Percentiles rank a stretch among this genome's conserved stretches.
Evolutionary conservation across 192 early-diverging fungal genomes (phyloP).

Genomic region (Coemansia sp.): DNA sequence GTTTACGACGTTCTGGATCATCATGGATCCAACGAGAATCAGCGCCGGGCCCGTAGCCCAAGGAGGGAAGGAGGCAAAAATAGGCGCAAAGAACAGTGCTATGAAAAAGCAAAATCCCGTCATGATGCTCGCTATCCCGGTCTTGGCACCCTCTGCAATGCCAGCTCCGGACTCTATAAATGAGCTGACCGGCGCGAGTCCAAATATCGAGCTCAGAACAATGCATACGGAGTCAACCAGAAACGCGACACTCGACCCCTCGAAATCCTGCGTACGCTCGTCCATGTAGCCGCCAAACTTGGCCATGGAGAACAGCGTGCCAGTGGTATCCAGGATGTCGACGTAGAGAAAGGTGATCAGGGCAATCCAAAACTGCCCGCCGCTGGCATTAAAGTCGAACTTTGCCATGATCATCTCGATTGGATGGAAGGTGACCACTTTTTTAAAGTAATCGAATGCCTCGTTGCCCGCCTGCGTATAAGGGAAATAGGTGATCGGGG

Average conservation of each 20-base stretch:
- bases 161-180: slow-evolving; percentile 83
- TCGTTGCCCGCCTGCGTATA: slow-evolving; percentile 59
- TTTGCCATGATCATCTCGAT: slow-evolving; percentile 58
- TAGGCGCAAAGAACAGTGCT: slow-evolving; percentile 76
- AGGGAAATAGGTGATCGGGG: slow-evolving; percentile 73
- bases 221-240: slow-evolving; percentile 66
- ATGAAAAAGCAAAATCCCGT: slow-evolving; percentile 71
- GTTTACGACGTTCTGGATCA: slow-evolving; percentile 63
- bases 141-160: slow-evolving; percentile 75
- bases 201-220: slow-evolving; percentile 64
- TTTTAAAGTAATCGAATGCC: slow-evolving; percentile 68
- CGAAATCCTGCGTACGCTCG: slow-evolving; percentile 69
- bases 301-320: slow-evolving; percentile 83
- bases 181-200: slow-evolving; percentile 70
- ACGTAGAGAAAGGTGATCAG: slow-evolving; percentile 83
- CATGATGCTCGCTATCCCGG: slow-evolving; percentile 70
- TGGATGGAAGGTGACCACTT: slow-evolving; percentile 64
- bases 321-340: slow-evolving; percentile 83
- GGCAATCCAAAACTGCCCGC: slow-evolving; percentile 70
- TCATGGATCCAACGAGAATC: slow-evolving; percentile 76
- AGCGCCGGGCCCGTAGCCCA: slow-evolving; percentile 83
- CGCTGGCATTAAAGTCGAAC: slow-evolving; percentile 64
- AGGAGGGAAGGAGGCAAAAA: slow-evolving; percentile 79
- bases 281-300: slow-evolving; percentile 75
- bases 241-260: slow-evolving; percentile 71